These are phyloP conservation scores for Amphibolis antarctica DNA, from an alignment of 106 monocot genomes.

Conservation along the genomic window DNA sequence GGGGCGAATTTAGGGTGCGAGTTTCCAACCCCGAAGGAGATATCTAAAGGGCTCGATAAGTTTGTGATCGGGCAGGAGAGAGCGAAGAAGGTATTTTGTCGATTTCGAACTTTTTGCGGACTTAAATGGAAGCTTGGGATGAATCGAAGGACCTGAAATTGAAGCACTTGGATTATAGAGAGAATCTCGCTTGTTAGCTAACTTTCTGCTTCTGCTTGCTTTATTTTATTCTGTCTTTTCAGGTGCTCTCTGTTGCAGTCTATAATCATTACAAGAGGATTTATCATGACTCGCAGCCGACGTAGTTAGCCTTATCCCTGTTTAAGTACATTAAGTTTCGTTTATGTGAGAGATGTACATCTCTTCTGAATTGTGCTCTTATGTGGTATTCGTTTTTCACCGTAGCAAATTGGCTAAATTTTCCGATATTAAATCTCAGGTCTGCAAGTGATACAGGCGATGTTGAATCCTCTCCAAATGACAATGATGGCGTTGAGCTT, in stretches of 20 bases:
- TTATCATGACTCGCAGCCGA: slow-evolving; percentile 33
- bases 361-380: too few relatives aligned
- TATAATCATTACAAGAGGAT: slow-evolving; percentile 89
- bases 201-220: neutral
- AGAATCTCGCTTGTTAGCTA: neutral
- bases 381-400: neutral
- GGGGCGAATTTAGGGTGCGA: slow-evolving; percentile 47
- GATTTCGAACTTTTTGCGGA: too few relatives aligned
- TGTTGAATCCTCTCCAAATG: slow-evolving; percentile 15
- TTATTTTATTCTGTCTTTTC: neutral
- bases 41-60: slow-evolving; percentile 58
- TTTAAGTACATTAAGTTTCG: neutral
- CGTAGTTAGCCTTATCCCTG: slow-evolving; percentile 24
- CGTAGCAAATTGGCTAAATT: neutral
- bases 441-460: slow-evolving; percentile 24
- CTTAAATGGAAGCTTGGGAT: too few relatives aligned
- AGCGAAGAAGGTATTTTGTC: slow-evolving; percentile 57
- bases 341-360: neutral
- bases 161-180: neutral
- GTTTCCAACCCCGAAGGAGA: slow-evolving; percentile 84
- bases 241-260: slow-evolving; percentile 73
- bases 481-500: slow-evolving; percentile 56
- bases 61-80: slow-evolving; percentile 75
- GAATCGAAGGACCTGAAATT: too few relatives aligned
- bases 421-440: slow-evolving; percentile 22